These are phyloP conservation scores for Colletotrichum eremochloae DNA, from an alignment of 2,329 filamentous ascomycete species.

Conservation along the genomic window DNA sequence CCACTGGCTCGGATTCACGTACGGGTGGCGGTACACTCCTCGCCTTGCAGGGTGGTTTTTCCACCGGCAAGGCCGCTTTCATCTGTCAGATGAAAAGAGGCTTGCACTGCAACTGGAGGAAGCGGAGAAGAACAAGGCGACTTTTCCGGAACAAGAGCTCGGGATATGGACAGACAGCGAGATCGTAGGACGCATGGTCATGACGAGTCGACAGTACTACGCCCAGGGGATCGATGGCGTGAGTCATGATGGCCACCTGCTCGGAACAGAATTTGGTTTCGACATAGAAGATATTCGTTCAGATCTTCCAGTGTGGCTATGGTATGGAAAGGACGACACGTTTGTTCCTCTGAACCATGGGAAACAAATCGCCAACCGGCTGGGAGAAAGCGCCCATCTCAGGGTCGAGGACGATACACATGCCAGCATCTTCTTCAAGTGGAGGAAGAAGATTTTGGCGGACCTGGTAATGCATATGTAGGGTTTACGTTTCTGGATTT, in stretches of 20 bases:
- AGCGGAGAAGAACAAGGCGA: conserved; percentile 29
- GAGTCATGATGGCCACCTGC: conserved; percentile 28
- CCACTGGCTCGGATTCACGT: conserved; percentile 40
- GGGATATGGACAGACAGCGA: conserved; percentile 30
- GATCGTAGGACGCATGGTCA: conserved; percentile 30
- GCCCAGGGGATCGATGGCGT: conserved; percentile 36
- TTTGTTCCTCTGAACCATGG: conserved; percentile 39
- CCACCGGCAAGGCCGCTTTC: conserved; percentile 5
- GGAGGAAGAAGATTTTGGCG: conserved; percentile 25
- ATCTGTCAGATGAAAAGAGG: conserved; percentile 31
- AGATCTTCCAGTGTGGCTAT: conserved; percentile 29
- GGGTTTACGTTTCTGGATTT: no score
- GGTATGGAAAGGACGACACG: conserved; percentile 36
- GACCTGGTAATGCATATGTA: conserved; percentile 15
- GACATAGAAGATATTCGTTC: conserved; percentile 31
- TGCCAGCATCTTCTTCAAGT: conserved; percentile 36
- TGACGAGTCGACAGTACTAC: conserved; percentile 33
- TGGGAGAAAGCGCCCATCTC: conserved; percentile 23
- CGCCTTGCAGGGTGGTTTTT: conserved; percentile 37
- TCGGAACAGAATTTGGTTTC: conserved; percentile 37
- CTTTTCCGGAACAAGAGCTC: conserved; percentile 11
- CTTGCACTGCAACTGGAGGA: conserved; percentile 21
- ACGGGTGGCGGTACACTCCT: conserved; percentile 38
- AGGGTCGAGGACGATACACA: conserved; percentile 39
- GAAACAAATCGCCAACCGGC: conserved; percentile 29